These are phyloP conservation scores for Claviceps paspali DNA, from an alignment of 2,329 filamentous ascomycete species.

Conservation along the genomic window DNA sequence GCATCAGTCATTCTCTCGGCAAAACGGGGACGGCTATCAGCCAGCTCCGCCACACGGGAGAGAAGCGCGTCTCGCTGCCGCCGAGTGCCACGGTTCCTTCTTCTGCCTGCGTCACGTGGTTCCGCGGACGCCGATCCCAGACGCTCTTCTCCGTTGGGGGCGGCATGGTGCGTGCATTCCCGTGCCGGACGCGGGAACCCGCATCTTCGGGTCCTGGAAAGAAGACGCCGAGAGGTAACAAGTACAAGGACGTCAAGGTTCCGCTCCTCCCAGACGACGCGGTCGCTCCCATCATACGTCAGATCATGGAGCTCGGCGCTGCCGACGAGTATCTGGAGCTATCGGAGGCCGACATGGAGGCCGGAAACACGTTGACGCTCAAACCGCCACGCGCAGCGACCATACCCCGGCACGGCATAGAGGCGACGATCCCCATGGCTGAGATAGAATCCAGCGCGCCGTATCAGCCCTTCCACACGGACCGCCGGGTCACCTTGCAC, in stretches of 20 bases:
- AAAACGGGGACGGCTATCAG: constrained; percentile 56
- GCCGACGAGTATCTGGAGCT: constrained; percentile 41
- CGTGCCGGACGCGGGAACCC: constrained; percentile 38
- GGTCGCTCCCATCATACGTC: constrained; percentile 39
- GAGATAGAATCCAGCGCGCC: constrained; percentile 94
- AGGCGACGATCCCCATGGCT: constrained; percentile 54
- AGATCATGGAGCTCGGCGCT: constrained; percentile 33
- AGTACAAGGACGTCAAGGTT: constrained; percentile 52
- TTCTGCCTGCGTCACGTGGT: constrained; percentile 48
- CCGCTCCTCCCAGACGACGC: constrained; percentile 45
- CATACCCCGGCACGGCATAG: constrained; percentile 29
- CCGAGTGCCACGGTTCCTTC: constrained; percentile 36
- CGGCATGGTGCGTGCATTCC: constrained; percentile 51
- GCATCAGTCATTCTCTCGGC: constrained; percentile 58
- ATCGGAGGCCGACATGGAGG: constrained; percentile 36
- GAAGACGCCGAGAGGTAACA: constrained; percentile 36
- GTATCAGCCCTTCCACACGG: constrained; percentile 92
- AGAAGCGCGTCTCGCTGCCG: constrained; percentile 59
- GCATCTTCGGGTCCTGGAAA: constrained; percentile 38
- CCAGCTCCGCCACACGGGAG: constrained; percentile 57
- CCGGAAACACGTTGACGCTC: constrained; percentile 37
- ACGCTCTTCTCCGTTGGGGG: constrained; percentile 50
- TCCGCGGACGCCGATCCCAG: constrained; percentile 45
- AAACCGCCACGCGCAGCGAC: constrained; percentile 23
- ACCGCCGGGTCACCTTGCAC: constrained; percentile 66